phyloP scores from a whole-genome alignment of 305 asterid species.

The Fraxinus baroniana region DNA sequence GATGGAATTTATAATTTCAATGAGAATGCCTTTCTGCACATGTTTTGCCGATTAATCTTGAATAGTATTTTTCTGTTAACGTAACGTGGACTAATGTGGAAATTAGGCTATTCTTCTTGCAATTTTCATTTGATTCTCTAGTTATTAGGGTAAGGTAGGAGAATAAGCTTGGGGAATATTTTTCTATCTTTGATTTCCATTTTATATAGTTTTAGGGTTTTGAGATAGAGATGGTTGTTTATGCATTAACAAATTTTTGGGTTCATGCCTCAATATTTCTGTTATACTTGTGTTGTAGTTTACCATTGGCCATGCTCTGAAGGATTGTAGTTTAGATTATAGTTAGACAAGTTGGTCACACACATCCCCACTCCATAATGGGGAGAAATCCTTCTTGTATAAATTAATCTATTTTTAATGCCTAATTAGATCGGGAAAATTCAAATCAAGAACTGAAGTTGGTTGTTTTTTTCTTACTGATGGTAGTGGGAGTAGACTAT shows the following conservation, averaged over 20 bases:
- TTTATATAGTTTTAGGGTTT: background rate
- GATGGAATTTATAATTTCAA: background rate
- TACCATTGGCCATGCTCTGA: background rate
- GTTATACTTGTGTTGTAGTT: background rate
- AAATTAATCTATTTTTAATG: background rate
- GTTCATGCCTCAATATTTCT: background rate
- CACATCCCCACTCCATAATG: background rate
- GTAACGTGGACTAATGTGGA: background rate
- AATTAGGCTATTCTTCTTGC: background rate
- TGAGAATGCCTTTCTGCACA: background rate
- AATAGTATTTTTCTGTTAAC: background rate
- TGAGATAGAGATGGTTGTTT: background rate
- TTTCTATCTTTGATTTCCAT: background rate
- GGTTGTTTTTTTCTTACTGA: background rate
- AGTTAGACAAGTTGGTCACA: background rate
- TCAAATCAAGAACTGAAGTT: constrained; percentile 9
- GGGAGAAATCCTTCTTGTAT: constrained; percentile 8
- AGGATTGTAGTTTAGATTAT: background rate
- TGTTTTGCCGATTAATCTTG: background rate
- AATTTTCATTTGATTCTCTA: background rate
- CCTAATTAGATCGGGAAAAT: background rate
- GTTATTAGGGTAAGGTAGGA: background rate
- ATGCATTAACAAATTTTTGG: background rate
- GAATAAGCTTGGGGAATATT: background rate
- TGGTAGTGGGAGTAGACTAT: background rate